Evolutionary conservation across 257 asterid species (phyloP).

Genomic region (Scutellaria galericulata): DNA sequence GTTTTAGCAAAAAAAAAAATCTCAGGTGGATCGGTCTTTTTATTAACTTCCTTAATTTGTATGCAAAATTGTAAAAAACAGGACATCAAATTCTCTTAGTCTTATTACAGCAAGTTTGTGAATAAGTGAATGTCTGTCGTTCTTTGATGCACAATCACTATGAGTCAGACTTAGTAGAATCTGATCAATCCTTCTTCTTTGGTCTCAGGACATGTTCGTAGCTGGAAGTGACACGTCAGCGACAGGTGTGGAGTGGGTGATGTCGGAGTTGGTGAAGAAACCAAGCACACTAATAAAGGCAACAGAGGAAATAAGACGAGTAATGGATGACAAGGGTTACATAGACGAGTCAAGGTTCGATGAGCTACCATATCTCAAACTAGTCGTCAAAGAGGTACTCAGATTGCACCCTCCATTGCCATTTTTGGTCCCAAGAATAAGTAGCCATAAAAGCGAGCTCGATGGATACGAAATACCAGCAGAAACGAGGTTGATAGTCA

Average conservation of each 20-base stretch:
- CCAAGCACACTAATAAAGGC: slow-evolving; percentile 32
- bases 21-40: too few species aligned
- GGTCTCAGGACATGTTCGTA: slow-evolving; percentile 31
- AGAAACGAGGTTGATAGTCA: slow-evolving; percentile 29
- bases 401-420: slow-evolving; percentile 42
- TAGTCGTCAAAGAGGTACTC: slow-evolving; percentile 39
- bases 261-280: slow-evolving; percentile 40
- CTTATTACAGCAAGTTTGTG: too few species aligned
- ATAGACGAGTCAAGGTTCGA: slow-evolving; percentile 29
- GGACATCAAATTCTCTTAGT: too few species aligned
- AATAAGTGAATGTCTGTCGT: too few species aligned
- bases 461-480: slow-evolving; percentile 30
- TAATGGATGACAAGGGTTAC: slow-evolving; percentile 23
- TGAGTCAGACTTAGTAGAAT: too few species aligned
- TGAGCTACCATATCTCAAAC: slow-evolving; percentile 34
- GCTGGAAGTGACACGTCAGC: slow-evolving; percentile 38
- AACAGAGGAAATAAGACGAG: slow-evolving; percentile 28
- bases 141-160: too few species aligned
- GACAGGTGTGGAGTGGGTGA: slow-evolving; percentile 35
- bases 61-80: too few species aligned
- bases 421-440: slow-evolving; percentile 32
- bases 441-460: background rate
- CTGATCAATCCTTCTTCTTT: too few species aligned
- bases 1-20: too few species aligned
- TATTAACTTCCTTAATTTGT: too few species aligned